phyloP scores from a whole-genome alignment of 2,329 filamentous ascomycete genomes.

The Ascochyta pisi region DNA sequence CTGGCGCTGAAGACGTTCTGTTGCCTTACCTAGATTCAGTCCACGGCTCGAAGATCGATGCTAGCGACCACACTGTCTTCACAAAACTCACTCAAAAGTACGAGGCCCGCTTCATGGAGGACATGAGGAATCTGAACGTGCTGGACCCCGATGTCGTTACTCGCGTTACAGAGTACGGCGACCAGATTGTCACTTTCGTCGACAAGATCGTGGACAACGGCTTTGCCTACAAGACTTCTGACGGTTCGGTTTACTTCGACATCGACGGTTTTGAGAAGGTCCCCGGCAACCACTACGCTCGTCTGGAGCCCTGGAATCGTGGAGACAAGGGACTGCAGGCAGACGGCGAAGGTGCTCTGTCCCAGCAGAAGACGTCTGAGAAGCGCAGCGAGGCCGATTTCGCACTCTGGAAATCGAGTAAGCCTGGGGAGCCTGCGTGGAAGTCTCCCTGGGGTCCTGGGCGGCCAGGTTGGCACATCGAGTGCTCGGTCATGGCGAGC shows the following conservation, averaged over 20 bases:
- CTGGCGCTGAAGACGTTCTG: conserved; percentile 71
- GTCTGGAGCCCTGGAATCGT: conserved; percentile 82
- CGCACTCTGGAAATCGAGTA: conserved; percentile 91
- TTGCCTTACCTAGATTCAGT: conserved; percentile 79
- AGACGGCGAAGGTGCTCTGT: conserved; percentile 86
- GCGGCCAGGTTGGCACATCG: conserved; percentile 94
- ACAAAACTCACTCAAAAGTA: conserved; percentile 85
- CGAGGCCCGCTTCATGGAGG: conserved; percentile 85
- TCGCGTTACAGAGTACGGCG: conserved; percentile 89
- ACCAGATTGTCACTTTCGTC: conserved; percentile 85
- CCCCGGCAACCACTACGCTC: conserved; percentile 79
- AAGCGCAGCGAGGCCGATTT: conserved; percentile 87
- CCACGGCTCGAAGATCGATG: conserved; percentile 63
- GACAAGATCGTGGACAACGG: conserved; percentile 82
- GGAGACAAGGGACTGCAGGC: conserved; percentile 83
- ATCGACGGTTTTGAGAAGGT: conserved; percentile 83
- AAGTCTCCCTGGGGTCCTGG: conserved; percentile 85
- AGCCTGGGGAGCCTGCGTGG: conserved; percentile 92
- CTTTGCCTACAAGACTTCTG: conserved; percentile 76
- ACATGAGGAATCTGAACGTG: conserved; percentile 88
- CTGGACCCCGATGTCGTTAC: conserved; percentile 82
- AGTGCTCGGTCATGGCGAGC: conserved; percentile 95
- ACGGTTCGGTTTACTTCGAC: conserved; percentile 94
- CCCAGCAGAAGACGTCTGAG: conserved; percentile 59
- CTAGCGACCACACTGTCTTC: conserved; percentile 76